Evolutionary conservation across 2,329 filamentous ascomycete genomes (phyloP).

Genomic region (Beauveria medogensis): DNA sequence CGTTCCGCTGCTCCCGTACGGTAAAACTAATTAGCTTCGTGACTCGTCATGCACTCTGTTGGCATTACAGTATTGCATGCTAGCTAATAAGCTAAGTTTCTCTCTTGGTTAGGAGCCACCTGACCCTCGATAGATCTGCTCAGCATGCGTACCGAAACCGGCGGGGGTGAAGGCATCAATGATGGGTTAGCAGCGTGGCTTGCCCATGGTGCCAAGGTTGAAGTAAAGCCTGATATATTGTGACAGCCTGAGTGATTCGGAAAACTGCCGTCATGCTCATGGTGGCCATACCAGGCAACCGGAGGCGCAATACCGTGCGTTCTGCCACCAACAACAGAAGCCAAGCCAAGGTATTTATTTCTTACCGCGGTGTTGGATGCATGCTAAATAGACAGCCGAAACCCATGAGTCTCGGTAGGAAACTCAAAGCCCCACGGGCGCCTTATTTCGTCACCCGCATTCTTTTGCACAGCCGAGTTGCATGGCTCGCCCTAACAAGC

Average conservation of each 20-base stretch:
- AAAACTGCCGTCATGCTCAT: neutral
- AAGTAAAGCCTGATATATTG: neutral
- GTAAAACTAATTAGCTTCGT: neutral
- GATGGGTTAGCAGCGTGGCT: neutral
- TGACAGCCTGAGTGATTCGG: neutral
- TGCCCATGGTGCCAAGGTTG: neutral
- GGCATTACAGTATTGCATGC: neutral
- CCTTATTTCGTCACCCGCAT: slow-evolving; percentile 5
- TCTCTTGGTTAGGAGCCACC: neutral
- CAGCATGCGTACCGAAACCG: neutral
- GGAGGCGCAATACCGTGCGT: neutral
- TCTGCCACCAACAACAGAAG: neutral
- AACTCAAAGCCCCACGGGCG: neutral
- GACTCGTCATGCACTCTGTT: slow-evolving; percentile 1
- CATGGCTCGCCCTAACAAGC: neutral
- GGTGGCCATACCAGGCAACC: neutral
- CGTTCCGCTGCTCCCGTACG: slow-evolving; percentile 5
- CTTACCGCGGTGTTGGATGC: neutral
- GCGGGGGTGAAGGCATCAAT: neutral
- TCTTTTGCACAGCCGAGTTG: slow-evolving; percentile 2
- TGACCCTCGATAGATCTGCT: neutral
- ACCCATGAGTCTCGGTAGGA: neutral
- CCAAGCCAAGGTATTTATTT: neutral
- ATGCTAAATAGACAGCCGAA: neutral
- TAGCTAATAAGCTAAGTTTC: too few relatives aligned